phyloP scores from a whole-genome alignment of 495 filamentous ascomycete species.

The Penicillium pancosmium region DNA sequence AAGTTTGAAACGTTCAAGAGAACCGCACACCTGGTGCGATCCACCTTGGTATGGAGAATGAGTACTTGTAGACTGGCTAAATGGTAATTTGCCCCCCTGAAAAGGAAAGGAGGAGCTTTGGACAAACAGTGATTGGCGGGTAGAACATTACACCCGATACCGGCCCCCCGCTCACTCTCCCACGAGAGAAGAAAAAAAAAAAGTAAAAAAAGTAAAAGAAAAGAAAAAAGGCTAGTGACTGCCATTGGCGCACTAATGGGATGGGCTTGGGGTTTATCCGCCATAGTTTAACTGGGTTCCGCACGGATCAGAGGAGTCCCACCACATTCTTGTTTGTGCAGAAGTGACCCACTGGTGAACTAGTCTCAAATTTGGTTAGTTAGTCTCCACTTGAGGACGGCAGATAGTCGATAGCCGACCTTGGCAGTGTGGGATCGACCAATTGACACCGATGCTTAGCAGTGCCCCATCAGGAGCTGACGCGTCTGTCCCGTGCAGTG shows the following conservation, averaged over 20 bases:
- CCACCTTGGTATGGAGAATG: background rate
- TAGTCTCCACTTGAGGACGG: slow-evolving; percentile 33
- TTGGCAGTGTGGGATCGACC: slow-evolving; percentile 42
- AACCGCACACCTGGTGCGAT: slow-evolving; percentile 2
- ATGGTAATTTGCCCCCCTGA: slow-evolving; percentile 6
- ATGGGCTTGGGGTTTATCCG: slow-evolving; percentile 12
- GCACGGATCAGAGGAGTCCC: slow-evolving; percentile 10
- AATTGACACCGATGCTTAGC: slow-evolving; percentile 24
- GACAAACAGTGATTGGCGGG: slow-evolving; percentile 15
- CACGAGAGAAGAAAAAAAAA: background rate
- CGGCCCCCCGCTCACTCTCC: slow-evolving; percentile 10
- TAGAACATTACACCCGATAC: slow-evolving; percentile 21
- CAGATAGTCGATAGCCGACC: slow-evolving; percentile 54
- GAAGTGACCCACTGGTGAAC: slow-evolving; percentile 8
- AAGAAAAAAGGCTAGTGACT: background rate
- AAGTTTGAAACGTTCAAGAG: slow-evolving; percentile 6
- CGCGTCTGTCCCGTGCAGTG: slow-evolving; percentile 41
- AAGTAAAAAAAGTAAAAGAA: background rate
- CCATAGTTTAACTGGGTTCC: slow-evolving; percentile 1
- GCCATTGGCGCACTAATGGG: slow-evolving; percentile 7
- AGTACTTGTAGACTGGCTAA: background rate
- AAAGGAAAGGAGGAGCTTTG: background rate
- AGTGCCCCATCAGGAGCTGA: slow-evolving; percentile 36
- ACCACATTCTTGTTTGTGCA: slow-evolving; percentile 29
- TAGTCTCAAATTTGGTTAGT: slow-evolving; percentile 17